Evolutionary conservation across 352 stramenopile species (phyloP).

Genomic region (Pythium pectinolyticum): DNA sequence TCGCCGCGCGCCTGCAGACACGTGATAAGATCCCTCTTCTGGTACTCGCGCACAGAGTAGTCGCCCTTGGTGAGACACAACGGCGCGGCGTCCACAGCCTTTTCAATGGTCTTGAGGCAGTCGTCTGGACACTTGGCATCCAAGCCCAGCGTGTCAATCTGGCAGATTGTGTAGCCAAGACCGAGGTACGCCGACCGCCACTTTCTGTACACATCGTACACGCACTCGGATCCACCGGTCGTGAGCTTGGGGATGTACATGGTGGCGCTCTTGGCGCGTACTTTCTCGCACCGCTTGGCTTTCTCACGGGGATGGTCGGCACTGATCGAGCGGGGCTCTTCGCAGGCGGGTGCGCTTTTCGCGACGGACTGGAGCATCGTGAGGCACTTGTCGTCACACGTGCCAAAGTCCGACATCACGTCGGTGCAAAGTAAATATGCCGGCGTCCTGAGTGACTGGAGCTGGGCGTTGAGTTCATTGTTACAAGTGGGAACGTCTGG

Average conservation of each 20-base stretch:
- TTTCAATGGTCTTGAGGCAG: slow-evolving; percentile 1
- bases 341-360: not conserved
- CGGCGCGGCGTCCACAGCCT: not conserved
- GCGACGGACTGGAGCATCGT: not conserved
- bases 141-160: not conserved
- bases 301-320: not conserved
- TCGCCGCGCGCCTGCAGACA: not conserved
- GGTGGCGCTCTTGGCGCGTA: not conserved
- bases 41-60: not conserved
- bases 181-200: not conserved
- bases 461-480: no score
- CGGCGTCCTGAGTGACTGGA: no score
- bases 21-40: not conserved
- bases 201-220: not conserved
- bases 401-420: not conserved
- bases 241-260: not conserved
- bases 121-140: not conserved
- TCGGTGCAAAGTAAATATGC: not conserved
- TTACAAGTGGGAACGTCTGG: no score
- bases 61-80: not conserved
- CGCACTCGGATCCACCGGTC: not conserved
- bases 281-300: not conserved
- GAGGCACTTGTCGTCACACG: not conserved
- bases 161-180: not conserved
- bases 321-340: not conserved